Base-by-base conservation (phyloP, 768 basidiomycete species). In the Mycena capillaripes region DNA sequence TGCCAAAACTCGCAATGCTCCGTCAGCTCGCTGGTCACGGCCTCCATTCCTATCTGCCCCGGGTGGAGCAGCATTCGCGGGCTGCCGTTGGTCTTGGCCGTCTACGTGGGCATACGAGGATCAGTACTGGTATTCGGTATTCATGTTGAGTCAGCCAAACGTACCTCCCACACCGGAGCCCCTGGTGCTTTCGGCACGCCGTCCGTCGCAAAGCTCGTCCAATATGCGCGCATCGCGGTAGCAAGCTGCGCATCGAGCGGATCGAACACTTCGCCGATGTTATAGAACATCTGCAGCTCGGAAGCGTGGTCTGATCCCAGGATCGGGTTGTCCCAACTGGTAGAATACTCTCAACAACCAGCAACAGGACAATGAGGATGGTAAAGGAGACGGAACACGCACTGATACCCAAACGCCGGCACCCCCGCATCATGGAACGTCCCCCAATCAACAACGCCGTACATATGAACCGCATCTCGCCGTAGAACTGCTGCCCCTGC, bases 51-150 rank as follows among this genome's bases (percentile, higher is more conserved):
- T 19, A 58, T 17, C 36, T 58, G 36, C 23, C 56, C 56, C 11
- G 56, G 56, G n/a, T 58, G 56, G 11, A 58, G 36, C n/a, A 58
- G 56, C 36, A 58, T 58, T 10, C 56, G 56, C 10, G 56, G 56
- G 34, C 36, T 55, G 30, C 53, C 53, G 17, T 34, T 32, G 17
- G 53, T 32, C 3, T 30, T 30, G 8, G 53, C 53, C 53, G 7
- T 55, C 53, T 55, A 19, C 48, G 2, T 4, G 25, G 5, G 27
- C 12, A 25, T 36, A 7, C 17, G 4, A 29, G 19, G 19, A 32
- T 55, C 29, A 55, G 30, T 34, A 30, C 30, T 53, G 9, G 42
- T 5, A 7, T 7, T 29, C 29, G 4, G 25, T 1, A 29, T 17
- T 44, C 5, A 23, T 16, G 6, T 4, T 2, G 5, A 10, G 23